Evolutionary conservation across 306 rosid genomes (phyloP), one percentile per base, ranked within the genome.

Genomic region (Senna siamea): DNA sequence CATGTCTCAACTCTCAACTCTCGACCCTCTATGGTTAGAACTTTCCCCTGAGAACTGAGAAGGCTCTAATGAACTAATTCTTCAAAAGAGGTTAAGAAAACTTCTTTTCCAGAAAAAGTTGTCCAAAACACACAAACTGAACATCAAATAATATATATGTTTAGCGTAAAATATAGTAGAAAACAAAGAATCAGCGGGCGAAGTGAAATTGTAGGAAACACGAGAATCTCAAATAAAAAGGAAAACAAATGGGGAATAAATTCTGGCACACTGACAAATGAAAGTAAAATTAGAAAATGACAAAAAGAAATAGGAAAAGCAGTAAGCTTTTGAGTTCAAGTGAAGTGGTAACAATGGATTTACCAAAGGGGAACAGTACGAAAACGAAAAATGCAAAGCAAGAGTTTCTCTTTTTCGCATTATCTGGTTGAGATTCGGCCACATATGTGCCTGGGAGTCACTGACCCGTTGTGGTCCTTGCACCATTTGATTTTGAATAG

Each of bases 1-100:
- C 98, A 91, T 93, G 48, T 7, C 58, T 69, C 4, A 22, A 34
- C 74, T 8, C 41, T n/a, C n/a, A n/a, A n/a, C n/a, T 7, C 58
- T 69, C 4, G 22, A 34, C 74, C 5, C 41, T 19, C 68, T 37
- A 15, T 28, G 61, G 61, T 14, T 12, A 23, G 30, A 55, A 15
- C 61, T 14, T 23, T 56, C 62, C 62, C 62, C 62, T 26, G 30
- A 26, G 30, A 26, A 26, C 37, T 13, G 40, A 55, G 17, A 55
- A 55, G 37, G 61, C 61, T 22, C 11, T 26, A 55, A 59, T n/a
- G 26, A n/a, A 60, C 15, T n/a, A 60, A 17, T n/a, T 35, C 9
- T 20, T 60, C 47, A n/a, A 60, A 38, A 60, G 23, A 7, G 40
- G 40, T 20, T 5, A 59, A 58, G 20, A 30, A 12, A 4, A 34